Evolutionary conservation across 1,139 yeast genomes (phyloP), one percentile per base, ranked within the genome.

Genomic region (Lodderomyces beijingensis): DNA sequence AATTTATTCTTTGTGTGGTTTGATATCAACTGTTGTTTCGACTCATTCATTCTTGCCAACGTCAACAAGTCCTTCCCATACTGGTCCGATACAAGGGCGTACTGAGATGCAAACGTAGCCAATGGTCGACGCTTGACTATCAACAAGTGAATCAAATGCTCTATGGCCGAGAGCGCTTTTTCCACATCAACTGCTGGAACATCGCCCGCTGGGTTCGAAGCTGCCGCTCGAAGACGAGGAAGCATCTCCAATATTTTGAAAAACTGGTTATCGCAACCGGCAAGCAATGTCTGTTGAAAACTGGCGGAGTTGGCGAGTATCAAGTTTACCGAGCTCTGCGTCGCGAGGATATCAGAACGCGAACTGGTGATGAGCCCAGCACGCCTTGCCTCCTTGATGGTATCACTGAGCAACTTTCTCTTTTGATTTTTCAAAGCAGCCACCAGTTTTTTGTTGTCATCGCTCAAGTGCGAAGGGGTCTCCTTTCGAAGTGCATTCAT

Each of bases 341-440:
- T 61, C 15, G 68, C 70, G 34, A 75, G 70, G 14, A 81, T 74
- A 42, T 84, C 89, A 5, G 80, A 69, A 38, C 81, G 77, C 27
- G 79, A 69, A 26, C 74, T 74, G 3, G 80, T 64, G 46, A 76
- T 83, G 44, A 91, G 57, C 1, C 98, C 98, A 49, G 85, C 74
- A 40, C 79, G 63, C 51, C 79, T 75, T 34, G 89, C 60, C 44
- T 85, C 93, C 41, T 78, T 77, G 40, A 91, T 57, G 0, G 89
- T 74, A 39, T 82, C 87, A 57, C 93, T 83, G 38, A 91, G 61
- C 9, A 87, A 59, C 44, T 82, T 84, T 41, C 81, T 69, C 59
- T 91, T 93, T 49, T 87, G 93, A 25, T 80, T 71, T 48, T 82
- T 85, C 53, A 93, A 65, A 3, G 88, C 71, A 2, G 91, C 81